Conservation (phyloP, 2,329 filamentous ascomycete species). For the Ampelomyces quisqualis region DNA sequence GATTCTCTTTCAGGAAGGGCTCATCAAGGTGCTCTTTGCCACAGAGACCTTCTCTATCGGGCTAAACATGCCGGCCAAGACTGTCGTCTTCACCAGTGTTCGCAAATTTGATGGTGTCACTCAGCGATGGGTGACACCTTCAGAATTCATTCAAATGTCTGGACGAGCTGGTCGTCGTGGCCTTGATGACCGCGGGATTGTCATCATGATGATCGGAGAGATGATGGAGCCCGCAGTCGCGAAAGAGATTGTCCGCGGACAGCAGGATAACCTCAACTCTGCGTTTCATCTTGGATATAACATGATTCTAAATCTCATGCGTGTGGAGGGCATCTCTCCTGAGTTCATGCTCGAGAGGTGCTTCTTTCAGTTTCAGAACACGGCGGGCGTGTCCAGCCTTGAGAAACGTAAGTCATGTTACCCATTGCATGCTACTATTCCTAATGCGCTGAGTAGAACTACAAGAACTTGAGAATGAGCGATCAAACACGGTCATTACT, state of each 20-base stretch:
- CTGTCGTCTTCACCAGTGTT: slow-evolving; percentile 96
- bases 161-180: slow-evolving; percentile 94
- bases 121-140: slow-evolving; percentile 82
- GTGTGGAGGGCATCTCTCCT: slow-evolving; percentile 98
- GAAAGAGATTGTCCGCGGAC: slow-evolving; percentile 91
- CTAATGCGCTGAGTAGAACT: slow-evolving; percentile 59
- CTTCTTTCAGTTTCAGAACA: slow-evolving; percentile 98
- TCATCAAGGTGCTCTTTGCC: slow-evolving; percentile 97
- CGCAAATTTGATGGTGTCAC: slow-evolving; percentile 88
- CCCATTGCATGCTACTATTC: not conserved
- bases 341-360: slow-evolving; percentile 99
- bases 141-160: slow-evolving; percentile 98
- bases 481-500: slow-evolving; percentile 71
- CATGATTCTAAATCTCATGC: slow-evolving; percentile 95
- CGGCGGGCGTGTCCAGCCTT: slow-evolving; percentile 76
- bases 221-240: slow-evolving; percentile 94
- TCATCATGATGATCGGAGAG: slow-evolving; percentile 99
- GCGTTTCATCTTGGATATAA: slow-evolving; percentile 98
- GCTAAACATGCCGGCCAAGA: slow-evolving; percentile 98
- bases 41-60: slow-evolving; percentile 99
- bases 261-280: slow-evolving; percentile 96
- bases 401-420: slow-evolving; percentile 61
- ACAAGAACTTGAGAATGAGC: slow-evolving; percentile 72
- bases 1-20: slow-evolving; percentile 95
- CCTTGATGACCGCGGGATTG: slow-evolving; percentile 94